These are phyloP conservation scores for Pleurotus salmoneostramineus DNA, from an alignment of 768 basidiomycete species.

Conservation along the genomic window DNA sequence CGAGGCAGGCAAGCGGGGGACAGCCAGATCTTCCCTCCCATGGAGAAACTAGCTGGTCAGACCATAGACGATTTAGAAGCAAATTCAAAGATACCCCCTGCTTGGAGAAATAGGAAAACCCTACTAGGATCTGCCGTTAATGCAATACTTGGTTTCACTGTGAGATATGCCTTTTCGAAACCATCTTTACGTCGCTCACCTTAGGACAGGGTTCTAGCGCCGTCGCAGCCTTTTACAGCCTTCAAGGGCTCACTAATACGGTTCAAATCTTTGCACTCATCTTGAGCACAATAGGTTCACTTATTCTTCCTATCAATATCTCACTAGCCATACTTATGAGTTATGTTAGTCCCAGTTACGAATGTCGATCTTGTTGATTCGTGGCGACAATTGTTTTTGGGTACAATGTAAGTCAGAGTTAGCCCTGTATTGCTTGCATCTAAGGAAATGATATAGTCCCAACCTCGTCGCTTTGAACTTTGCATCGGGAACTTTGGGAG, in stretches of 20 bases:
- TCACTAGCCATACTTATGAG: neutral
- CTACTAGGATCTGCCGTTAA: slow-evolving; percentile 45
- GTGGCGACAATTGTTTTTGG: slow-evolving; percentile 60
- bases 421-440: slow-evolving; percentile 4
- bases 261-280: slow-evolving; percentile 72
- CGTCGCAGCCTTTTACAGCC: slow-evolving; percentile 63
- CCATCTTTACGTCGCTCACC: neutral
- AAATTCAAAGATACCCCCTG: slow-evolving; percentile 42
- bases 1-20: slow-evolving; percentile 12
- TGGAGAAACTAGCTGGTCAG: slow-evolving; percentile 49
- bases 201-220: slow-evolving; percentile 60
- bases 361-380: slow-evolving; percentile 34
- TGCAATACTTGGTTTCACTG: slow-evolving; percentile 50
- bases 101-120: slow-evolving; percentile 52
- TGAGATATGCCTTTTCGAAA: slow-evolving; percentile 23
- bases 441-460: slow-evolving; percentile 37
- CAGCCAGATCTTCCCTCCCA: slow-evolving; percentile 54
- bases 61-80: slow-evolving; percentile 58
- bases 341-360: slow-evolving; percentile 31
- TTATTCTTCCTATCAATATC: neutral
- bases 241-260: slow-evolving; percentile 65
- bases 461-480: slow-evolving; percentile 76
- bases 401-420: slow-evolving; percentile 51
- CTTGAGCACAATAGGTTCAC: slow-evolving; percentile 58
- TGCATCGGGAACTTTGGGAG: slow-evolving; percentile 52